Percentiles rank a stretch among this genome's conserved stretches.
These are phyloP conservation scores for Yarrowia keelungensis DNA, from an alignment of 805 yeast species.

Conservation along the genomic window DNA sequence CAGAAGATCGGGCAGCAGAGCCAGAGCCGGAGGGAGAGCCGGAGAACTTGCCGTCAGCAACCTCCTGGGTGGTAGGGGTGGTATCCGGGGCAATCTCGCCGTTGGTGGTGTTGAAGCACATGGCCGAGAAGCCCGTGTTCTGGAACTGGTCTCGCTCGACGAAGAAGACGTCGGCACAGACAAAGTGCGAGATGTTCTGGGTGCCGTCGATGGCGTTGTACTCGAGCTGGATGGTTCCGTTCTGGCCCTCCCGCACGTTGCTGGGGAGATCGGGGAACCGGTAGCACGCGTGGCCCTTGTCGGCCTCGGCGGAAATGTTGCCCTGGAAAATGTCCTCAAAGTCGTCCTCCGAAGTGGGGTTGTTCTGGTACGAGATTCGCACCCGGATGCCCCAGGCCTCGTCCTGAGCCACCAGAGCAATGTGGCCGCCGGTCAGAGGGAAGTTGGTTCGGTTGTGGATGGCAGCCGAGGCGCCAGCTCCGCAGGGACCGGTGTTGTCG, in stretches of 20 bases:
- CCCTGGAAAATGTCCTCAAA: constrained; percentile 52
- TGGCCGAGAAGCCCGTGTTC: constrained; percentile 49
- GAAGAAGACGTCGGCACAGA: constrained; percentile 56
- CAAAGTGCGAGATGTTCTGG: constrained; percentile 54
- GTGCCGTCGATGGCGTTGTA: constrained; percentile 54
- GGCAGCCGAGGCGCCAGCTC: constrained; percentile 49
- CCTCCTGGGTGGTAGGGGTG: constrained; percentile 43
- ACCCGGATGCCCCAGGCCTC: constrained; percentile 53
- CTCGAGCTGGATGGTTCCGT: constrained; percentile 56
- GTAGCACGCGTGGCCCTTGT: constrained; percentile 58
- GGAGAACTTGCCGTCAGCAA: constrained; percentile 21
- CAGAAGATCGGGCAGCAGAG: constrained; percentile 49
- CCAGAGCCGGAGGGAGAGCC: constrained; percentile 11
- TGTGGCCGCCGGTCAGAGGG: constrained; percentile 58
- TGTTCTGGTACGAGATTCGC: constrained; percentile 52
- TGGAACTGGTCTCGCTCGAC: constrained; percentile 53
- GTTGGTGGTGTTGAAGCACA: constrained; percentile 55
- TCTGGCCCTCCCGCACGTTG: constrained; percentile 51
- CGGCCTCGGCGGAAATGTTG: constrained; percentile 50
- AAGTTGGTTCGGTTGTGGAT: constrained; percentile 54
- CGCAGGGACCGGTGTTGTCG: constrained; percentile 58
- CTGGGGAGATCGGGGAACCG: constrained; percentile 55
- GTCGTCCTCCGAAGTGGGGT: constrained; percentile 54
- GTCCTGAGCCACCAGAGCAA: constrained; percentile 56
- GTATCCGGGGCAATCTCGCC: constrained; percentile 51